Base-by-base conservation (phyloP, 352 stramenopile genomes). In the Globisporangium ultimum region DNA sequence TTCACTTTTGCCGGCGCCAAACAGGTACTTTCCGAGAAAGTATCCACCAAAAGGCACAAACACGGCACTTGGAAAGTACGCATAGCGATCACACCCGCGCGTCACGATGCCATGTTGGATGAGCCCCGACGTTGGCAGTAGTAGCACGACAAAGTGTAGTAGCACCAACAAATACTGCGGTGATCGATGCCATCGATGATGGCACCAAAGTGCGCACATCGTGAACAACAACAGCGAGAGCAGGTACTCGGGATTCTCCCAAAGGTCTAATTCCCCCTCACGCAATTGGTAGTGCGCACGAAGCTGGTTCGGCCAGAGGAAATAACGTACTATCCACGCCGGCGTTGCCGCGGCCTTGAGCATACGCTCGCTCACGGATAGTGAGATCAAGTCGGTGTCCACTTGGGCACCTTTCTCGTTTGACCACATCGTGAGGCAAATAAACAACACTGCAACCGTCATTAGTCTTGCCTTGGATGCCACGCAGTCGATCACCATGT, bases 51-150 rank as follows among this genome's bases (percentile, higher is more conserved):
- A 74, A 5, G 74, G 72, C 12, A 87, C 72, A 13, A 75, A 18
- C 10, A 76, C 59, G 36, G 84, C 58, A 1, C 61, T 75, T 11
- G 78, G 68, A 10, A 90, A 71, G 63, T 93, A 93, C 11, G 73
- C 69, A 50, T 93, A 93, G 8, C 84, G 78, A 55, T 91, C 76
- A n/a, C 64, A 66, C 12, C 69, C 61, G 49, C 69, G 67, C 3
- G 74, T 56, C 50, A 91, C 69, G 34, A 91, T 79, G 10, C 84
- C 81, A 50, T 93, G 84, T 59, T 91, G 84, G 20, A 93, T 70
- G 38, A 93, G 61, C 2, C 84, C 80, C 11, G 67, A 78, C 4
- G 82, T 79, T 0, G 81, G 84, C 12, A 93, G 49, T 7, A 86
- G 12, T 64, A 89, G 82, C 9, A 66, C 34, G 12, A 68, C 36